Conservation (phyloP, 345 rosid genomes). For the Eucalyptus pauciflora region DNA sequence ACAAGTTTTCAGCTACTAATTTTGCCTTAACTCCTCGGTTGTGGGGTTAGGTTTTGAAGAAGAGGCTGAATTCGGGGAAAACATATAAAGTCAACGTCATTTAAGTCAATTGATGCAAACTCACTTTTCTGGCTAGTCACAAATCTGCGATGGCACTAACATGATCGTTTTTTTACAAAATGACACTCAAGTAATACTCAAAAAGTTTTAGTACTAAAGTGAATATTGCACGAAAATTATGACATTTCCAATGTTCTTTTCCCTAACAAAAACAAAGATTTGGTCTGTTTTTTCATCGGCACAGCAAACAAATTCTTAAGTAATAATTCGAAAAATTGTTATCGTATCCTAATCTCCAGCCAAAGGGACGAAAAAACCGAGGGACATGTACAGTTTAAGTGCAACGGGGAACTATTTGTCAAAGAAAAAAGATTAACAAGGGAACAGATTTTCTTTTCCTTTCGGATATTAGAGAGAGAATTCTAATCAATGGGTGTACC, state of each 20-base stretch:
- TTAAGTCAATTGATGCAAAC: neutral
- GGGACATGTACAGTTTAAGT: neutral
- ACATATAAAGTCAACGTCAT: neutral
- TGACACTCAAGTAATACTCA: neutral
- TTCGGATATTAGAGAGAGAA: neutral
- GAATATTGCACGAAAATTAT: rapidly evolving
- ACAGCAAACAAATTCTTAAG: neutral
- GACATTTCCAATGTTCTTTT: neutral
- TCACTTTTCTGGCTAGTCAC: neutral
- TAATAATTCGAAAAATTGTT: neutral
- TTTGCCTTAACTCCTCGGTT: too few species aligned
- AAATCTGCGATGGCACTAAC: neutral
- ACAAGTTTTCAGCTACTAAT: too few species aligned
- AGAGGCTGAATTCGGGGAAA: neutral
- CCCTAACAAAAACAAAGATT: neutral
- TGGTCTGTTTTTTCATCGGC: neutral
- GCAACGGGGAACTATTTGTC: neutral
- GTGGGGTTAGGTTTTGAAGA: neutral
- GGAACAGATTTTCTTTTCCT: neutral
- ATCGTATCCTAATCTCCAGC: neutral
- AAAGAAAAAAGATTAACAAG: neutral
- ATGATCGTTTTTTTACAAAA: neutral
- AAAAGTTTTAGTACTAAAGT: too few species aligned
- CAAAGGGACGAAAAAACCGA: neutral
- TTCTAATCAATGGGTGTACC: neutral